Percentiles rank a stretch among this genome's conserved stretches.
These are phyloP conservation scores for Suaeda aralocaspica DNA, from an alignment of 148 eudicot species.

Conservation along the genomic window DNA sequence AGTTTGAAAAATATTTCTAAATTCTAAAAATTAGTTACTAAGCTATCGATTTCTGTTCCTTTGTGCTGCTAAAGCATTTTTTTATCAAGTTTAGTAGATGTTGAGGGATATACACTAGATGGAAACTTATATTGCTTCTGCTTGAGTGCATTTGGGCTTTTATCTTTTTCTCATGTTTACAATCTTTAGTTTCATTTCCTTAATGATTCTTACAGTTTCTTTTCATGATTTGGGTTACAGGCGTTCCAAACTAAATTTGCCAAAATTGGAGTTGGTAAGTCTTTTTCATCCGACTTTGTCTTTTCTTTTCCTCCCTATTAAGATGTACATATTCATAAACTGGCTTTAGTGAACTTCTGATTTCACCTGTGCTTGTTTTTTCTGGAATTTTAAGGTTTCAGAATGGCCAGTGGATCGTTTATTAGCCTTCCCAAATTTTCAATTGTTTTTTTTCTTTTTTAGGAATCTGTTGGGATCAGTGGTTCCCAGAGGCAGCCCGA, in stretches of 20 bases:
- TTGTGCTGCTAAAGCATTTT: background rate
- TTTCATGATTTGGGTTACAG: constrained; percentile 36
- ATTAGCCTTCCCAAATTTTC: background rate
- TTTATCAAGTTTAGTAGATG: background rate
- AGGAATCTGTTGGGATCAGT: constrained; percentile 99
- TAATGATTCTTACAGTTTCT: constrained; percentile 14
- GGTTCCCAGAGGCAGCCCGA: constrained; percentile 97
- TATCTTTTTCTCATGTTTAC: background rate
- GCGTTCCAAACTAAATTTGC: constrained; percentile 88
- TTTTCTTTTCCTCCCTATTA: background rate
- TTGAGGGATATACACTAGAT: background rate
- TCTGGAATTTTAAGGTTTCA: background rate
- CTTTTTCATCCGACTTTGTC: background rate
- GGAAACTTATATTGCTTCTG: background rate
- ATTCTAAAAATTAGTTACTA: background rate
- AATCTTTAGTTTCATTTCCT: background rate
- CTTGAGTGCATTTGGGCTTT: background rate
- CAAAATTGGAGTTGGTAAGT: constrained; percentile 96
- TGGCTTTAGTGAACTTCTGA: background rate
- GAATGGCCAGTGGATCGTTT: background rate
- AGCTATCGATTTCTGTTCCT: background rate
- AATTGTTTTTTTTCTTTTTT: background rate
- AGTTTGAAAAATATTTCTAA: background rate
- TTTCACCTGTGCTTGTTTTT: background rate
- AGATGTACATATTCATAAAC: background rate